Evolutionary conservation across 2,329 filamentous ascomycete genomes (phyloP), one percentile per base, ranked within the genome.

Genomic region (Epichloe glyceriae): DNA sequence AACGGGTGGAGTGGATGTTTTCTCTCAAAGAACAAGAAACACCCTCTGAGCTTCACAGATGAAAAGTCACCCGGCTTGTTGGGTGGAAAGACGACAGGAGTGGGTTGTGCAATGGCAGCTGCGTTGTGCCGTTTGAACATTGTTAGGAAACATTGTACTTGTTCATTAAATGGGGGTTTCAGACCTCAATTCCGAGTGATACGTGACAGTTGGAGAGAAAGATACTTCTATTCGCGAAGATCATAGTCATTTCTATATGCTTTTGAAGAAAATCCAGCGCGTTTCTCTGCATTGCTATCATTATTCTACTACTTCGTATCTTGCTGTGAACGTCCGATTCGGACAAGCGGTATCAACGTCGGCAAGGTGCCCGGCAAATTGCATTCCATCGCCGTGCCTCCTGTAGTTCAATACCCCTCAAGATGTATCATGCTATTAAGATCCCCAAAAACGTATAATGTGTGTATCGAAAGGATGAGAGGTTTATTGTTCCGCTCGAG

Each of bases 171-270:
- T 19, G 15, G 26, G 7, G 30, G 8, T 33, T 30, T 48, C 41
- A 44, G 41, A 50, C 37, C 40, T 47, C 50, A 47, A 47, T 51
- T 52, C 51, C 47, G 51, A 55, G 51, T 47, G 50, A 52, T 52
- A 51, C 46, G 53, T 47, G 39, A 55, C 41, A 19, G 37, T 44
- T 50, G 52, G 48, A 47, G 37, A 22, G 15, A 43, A 15, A 43
- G 15, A 54, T 19, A 33, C 46, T 46, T 54, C 46, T 54, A 49
- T 53, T 46, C 30, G 26, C 37, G 33, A 50, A 49, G 17, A 35
- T 11, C 4, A 5, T 30, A 19, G 39, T 14, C 35, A 49, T 19
- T 47, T 39, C 44, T 53, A 47, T 47, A 19, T 15, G 49, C 34
- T 26, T 35, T 7, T n/a, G 12, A 14, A 44, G 5, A 26, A 17